Percentiles rank a stretch among this genome's conserved stretches.
Conservation (phyloP, 495 filamentous ascomycete genomes). For the Rusavskia elegans region DNA sequence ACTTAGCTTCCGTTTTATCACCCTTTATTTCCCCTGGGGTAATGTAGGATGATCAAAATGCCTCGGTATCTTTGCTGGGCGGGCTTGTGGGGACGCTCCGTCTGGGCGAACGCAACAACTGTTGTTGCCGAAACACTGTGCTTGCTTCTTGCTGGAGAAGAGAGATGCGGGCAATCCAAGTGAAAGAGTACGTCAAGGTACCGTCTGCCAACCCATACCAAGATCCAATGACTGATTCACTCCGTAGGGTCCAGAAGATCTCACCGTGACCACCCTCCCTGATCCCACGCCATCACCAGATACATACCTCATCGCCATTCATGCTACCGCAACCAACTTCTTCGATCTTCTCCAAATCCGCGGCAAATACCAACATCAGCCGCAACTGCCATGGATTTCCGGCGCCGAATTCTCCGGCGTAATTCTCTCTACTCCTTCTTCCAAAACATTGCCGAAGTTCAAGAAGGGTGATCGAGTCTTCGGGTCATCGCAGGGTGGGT, state of each 20-base stretch:
- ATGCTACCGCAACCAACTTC: slow-evolving; percentile 84
- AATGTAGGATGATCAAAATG: too few species aligned
- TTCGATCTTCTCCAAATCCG: slow-evolving; percentile 87
- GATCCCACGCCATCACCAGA: slow-evolving; percentile 49
- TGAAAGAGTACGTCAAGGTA: slow-evolving; percentile 73
- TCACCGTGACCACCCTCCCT: slow-evolving; percentile 56
- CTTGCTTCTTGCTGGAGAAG: too few species aligned
- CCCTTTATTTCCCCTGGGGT: too few species aligned
- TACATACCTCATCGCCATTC: slow-evolving; percentile 79
- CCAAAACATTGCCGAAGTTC: slow-evolving; percentile 32
- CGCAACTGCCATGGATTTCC: slow-evolving; percentile 68
- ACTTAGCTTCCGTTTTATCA: too few species aligned
- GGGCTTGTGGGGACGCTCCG: too few species aligned
- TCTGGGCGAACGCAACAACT: too few species aligned
- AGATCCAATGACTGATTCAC: background rate
- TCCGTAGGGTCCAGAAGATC: slow-evolving; percentile 56
- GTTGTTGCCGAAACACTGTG: too few species aligned
- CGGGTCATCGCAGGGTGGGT: slow-evolving; percentile 73
- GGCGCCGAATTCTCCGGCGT: slow-evolving; percentile 78
- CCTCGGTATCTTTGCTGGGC: too few species aligned
- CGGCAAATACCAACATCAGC: slow-evolving; percentile 59
- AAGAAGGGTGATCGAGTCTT: slow-evolving; percentile 71
- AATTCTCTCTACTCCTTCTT: slow-evolving; percentile 46
- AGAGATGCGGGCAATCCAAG: slow-evolving; percentile 70
- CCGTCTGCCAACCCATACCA: slow-evolving; percentile 4